Evolutionary conservation across 83 land plant genomes (phyloP), one percentile per base, ranked within the genome.

Genomic region (Picea mariana): DNA sequence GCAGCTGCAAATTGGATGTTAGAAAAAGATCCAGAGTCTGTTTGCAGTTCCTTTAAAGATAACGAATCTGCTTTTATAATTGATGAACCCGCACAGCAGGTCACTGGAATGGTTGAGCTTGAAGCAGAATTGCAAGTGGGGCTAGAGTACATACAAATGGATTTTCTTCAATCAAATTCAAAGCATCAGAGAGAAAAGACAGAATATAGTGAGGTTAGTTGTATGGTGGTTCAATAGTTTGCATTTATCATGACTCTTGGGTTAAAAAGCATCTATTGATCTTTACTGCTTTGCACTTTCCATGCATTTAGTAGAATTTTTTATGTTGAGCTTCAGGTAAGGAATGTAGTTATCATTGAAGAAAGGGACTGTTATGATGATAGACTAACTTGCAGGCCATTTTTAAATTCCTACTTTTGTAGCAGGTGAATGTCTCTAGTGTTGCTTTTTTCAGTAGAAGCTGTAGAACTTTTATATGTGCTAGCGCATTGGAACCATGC

Each of bases 31-130:
- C 49, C 75, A 20, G 3, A 47, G 1, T 71, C 47, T 42, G 75
- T 71, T 8, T 20, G 75, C 38, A 71, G 52, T 40, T 52, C 75
- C 38, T 71, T 17, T 20, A 21, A 71, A 71, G 75, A 8, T 20
- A 71, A 71, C 42, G 49, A 16, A 71, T 71, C 55, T 72, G 1
- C 23, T 72, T 52, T 72, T 72, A 72, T 72, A 6, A 72, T 24
- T 72, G 24, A 18, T 42, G 76, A 40, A 72, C 44, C 9, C 18
- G 13, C 38, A 18, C 76, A 40, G 3, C 55, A 72, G 5, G 3
- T 42, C 55, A 20, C 17, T 40, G 20, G 76, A 42, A 72, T 42
- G 52, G 76, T 9, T 72, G 24, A 42, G 7, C 12, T 72, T 72
- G 24, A 72, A 20, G n/a, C 40, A 72, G 11, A 7, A 42, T 72